Conservation (phyloP, 805 yeast species). For the Yamadazyma nakazawae region DNA sequence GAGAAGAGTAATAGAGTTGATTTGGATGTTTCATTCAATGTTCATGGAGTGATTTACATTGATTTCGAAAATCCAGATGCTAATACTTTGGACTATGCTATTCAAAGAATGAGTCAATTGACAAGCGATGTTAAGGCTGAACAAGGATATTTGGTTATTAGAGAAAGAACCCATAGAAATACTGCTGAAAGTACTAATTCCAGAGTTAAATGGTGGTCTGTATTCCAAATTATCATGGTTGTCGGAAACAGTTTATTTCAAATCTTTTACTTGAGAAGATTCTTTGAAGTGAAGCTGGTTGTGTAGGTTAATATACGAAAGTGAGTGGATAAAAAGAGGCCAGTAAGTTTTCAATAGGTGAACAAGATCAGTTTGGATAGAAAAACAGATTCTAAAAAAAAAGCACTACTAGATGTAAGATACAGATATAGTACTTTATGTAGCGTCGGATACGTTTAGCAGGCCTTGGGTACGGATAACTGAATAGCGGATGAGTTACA, state of each 20-base stretch:
- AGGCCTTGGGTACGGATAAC: no score
- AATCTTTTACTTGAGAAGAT: constrained; percentile 88
- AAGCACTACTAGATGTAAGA: no score
- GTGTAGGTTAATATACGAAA: constrained; percentile 44
- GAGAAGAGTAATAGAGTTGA: constrained; percentile 69
- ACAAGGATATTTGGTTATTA: constrained; percentile 85
- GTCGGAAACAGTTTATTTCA: constrained; percentile 87
- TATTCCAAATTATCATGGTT: constrained; percentile 85
- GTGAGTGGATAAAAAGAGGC: background rate
- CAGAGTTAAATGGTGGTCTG: constrained; percentile 97
- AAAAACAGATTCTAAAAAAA: no score
- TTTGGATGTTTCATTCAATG: constrained; percentile 91
- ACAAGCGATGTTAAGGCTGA: constrained; percentile 89
- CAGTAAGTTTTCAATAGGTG: no score
- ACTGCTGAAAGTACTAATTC: constrained; percentile 97
- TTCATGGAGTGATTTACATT: constrained; percentile 87
- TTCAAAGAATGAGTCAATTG: constrained; percentile 67
- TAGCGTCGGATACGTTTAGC: no score
- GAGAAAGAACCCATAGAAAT: constrained; percentile 97
- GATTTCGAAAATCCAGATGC: constrained; percentile 73
- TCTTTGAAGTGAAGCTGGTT: constrained; percentile 90
- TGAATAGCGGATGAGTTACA: no score
- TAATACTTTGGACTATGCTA: constrained; percentile 81
- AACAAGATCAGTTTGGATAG: no score
- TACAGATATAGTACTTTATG: no score